Base-by-base conservation (phyloP, 139 green algal genomes). In the Chlorella sp. region DNA sequence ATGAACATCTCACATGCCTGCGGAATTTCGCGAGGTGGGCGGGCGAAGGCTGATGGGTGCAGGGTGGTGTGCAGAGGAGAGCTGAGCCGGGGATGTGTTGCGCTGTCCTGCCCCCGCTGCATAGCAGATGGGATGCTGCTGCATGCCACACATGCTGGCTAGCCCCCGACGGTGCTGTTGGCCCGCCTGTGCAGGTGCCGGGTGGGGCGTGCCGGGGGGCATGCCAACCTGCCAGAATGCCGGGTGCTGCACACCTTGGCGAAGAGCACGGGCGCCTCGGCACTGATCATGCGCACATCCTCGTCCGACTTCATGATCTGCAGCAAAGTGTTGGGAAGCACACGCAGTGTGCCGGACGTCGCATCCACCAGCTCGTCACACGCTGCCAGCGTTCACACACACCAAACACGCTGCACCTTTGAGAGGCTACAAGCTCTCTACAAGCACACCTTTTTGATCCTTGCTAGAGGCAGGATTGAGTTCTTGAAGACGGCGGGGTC, bases 261-360 rank as follows among this genome's bases (percentile, higher is more conserved):
- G 81, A 99, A 99, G 20, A 99, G 78, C 6, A 98, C 93, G 0
- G 96, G 96, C 0, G 96, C 96, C 72, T 99, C 96, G 24, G 94
- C 92, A 67, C 86, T 93, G 73, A 97, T 97, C 93, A 97, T 97
- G 27, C 93, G 80, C 63, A 98, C 93, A 73, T 98, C 93, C 80
- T 98, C 94, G 50, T 96, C 93, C 17, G 87, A 95, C 80, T 99
- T 99, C 96, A 99, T 99, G 59, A 99, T 99, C 89, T 96, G 87
- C 64, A 51, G 4, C 23, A 10, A n/a, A 64, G 59, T 22, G 5
- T 29, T 10, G 22, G 59, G 59, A 32, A 5, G 27, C 6, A 64
- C 23, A 24, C 62, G 5, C 3, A 6, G 31, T 36, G 5, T 36
- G n/a, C n/a, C n/a, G n/a, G 5, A 42, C 3, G 29, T 14, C 29